A percentile compares a stretch with the other conserved stretches of the same genome.
Conservation (phyloP, 2,329 filamentous ascomycete species). For the Trichoderma harzianum region DNA sequence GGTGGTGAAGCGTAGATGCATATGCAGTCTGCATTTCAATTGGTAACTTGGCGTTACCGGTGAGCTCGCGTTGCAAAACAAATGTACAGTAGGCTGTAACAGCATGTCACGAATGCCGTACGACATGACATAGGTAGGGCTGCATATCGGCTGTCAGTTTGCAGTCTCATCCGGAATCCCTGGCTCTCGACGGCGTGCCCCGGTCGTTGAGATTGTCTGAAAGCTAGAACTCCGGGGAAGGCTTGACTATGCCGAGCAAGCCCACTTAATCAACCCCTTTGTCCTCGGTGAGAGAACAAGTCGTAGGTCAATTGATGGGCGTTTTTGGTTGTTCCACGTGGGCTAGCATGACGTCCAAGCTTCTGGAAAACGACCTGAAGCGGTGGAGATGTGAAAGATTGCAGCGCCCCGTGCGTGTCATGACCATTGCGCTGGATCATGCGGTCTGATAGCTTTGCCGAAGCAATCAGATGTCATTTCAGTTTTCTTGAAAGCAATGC, state of each 20-base stretch:
- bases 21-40: background rate
- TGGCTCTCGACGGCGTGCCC: background rate
- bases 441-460: background rate
- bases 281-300: slow-evolving; percentile 10
- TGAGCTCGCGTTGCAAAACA: background rate
- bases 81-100: background rate
- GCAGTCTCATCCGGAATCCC: background rate
- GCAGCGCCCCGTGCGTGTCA: background rate
- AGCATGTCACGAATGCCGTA: background rate
- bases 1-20: background rate
- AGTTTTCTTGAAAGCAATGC: background rate
- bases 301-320: background rate
- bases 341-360: background rate
- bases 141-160: background rate
- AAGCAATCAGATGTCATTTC: background rate
- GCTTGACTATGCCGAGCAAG: background rate
- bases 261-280: background rate
- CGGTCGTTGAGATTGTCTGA: background rate
- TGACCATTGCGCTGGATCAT: background rate
- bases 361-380: background rate
- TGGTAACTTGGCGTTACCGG: background rate
- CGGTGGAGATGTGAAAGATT: background rate
- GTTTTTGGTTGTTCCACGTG: slow-evolving; percentile 1
- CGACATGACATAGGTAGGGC: slow-evolving; percentile 8
- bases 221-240: slow-evolving; percentile 8